Conservation (phyloP, 2,329 filamentous ascomycete genomes). For the Teratosphaeriaceae sp. region DNA sequence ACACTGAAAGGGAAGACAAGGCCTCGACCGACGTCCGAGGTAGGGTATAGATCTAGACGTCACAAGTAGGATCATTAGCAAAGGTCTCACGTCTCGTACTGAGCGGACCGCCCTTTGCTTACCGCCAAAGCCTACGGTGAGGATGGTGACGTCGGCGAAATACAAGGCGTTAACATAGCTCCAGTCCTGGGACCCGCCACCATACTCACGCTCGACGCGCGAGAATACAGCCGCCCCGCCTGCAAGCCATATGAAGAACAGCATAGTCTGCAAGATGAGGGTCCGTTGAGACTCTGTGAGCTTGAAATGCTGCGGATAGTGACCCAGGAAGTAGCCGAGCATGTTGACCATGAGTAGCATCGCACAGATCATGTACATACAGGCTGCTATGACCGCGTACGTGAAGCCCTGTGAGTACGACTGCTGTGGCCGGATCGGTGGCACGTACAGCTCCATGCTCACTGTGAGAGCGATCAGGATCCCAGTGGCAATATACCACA, state of each 20-base stretch:
- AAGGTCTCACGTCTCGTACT: too few relatives aligned
- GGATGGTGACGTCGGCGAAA: slow-evolving; percentile 63
- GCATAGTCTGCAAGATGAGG: slow-evolving; percentile 82
- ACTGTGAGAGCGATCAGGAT: slow-evolving; percentile 61
- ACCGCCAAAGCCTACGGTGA: slow-evolving; percentile 58
- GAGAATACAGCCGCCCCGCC: slow-evolving; percentile 71
- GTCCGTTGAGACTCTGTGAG: slow-evolving; percentile 77
- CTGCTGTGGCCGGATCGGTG: slow-evolving; percentile 41
- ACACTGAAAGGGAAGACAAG: slow-evolving; percentile 79
- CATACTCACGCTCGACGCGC: slow-evolving; percentile 49
- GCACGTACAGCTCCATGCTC: slow-evolving; percentile 57
- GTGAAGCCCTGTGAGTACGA: slow-evolving; percentile 76
- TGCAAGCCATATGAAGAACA: slow-evolving; percentile 74
- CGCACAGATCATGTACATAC: slow-evolving; percentile 72
- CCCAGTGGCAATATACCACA: slow-evolving; percentile 62
- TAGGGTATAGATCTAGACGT: slow-evolving; percentile 54
- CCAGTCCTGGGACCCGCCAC: slow-evolving; percentile 43
- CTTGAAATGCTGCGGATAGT: slow-evolving; percentile 72
- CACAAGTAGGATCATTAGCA: too few relatives aligned
- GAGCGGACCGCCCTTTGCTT: too few relatives aligned
- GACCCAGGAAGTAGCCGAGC: slow-evolving; percentile 64
- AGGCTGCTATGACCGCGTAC: slow-evolving; percentile 74
- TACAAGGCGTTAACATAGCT: slow-evolving; percentile 62
- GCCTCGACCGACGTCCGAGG: slow-evolving; percentile 54
- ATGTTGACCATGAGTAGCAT: slow-evolving; percentile 74